Evolutionary conservation across 1,139 yeast species (phyloP).

Genomic region (Zygosaccharomyces pseudobailii): DNA sequence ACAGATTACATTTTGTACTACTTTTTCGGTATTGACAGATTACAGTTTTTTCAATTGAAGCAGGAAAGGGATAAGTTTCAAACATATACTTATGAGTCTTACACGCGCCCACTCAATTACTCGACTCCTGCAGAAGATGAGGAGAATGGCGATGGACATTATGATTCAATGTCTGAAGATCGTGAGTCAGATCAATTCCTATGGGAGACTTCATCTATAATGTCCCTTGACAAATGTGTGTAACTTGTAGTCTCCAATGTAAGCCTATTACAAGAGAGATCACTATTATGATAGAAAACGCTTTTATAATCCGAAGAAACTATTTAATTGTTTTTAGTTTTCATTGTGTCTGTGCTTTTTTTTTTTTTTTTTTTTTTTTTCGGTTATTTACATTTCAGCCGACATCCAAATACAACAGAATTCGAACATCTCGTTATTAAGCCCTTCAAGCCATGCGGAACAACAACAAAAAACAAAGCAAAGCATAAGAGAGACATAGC

Average conservation of each 20-base stretch:
- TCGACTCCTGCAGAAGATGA: constrained; percentile 6
- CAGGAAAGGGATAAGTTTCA: constrained; percentile 22
- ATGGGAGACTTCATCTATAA: constrained; percentile 3
- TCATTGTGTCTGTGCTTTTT: background rate
- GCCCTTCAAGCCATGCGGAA: background rate
- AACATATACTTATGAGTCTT: constrained; percentile 15
- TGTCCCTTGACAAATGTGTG: constrained; percentile 6
- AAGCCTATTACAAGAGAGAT: too few relatives aligned
- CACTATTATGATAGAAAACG: background rate
- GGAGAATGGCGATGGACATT: constrained; percentile 4
- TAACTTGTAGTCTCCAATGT: background rate
- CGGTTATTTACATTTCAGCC: background rate
- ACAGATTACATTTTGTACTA: constrained; percentile 24
- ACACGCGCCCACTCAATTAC: constrained; percentile 11
- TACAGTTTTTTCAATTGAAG: constrained; percentile 24
- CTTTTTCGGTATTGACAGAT: constrained; percentile 25
- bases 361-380: background rate
- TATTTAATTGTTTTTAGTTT: background rate
- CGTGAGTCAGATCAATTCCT: background rate
- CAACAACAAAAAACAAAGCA: background rate
- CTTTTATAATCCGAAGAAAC: background rate
- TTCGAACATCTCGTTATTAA: background rate
- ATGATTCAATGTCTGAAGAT: background rate
- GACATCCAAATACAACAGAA: too few relatives aligned
- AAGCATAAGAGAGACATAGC: background rate